Evolutionary conservation across 2,329 filamentous ascomycete genomes (phyloP).

Genomic region (Fusarium vanettenii): DNA sequence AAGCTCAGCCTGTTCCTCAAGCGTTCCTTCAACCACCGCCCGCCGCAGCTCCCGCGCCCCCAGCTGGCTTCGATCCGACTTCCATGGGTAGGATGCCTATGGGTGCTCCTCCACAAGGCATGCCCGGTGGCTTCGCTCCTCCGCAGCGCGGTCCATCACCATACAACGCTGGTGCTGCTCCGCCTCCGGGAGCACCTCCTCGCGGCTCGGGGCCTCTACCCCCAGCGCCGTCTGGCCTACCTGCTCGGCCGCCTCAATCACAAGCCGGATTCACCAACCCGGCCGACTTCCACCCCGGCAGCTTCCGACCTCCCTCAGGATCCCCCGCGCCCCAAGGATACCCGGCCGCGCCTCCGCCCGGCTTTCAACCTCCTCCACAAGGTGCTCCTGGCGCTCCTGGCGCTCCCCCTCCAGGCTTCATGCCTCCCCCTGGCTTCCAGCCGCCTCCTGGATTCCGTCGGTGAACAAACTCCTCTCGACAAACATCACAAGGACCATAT

Average conservation of each 20-base stretch:
- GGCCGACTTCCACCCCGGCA: constrained; percentile 60
- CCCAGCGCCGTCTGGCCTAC: constrained; percentile 62
- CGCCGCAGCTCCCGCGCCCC: constrained; percentile 40
- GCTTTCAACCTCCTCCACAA: constrained; percentile 53
- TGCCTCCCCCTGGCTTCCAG: constrained; percentile 58
- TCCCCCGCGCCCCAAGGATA: constrained; percentile 53
- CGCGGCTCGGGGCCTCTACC: constrained; percentile 55
- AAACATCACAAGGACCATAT: constrained; percentile 20
- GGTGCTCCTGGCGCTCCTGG: constrained; percentile 46
- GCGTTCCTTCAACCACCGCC: constrained; percentile 68
- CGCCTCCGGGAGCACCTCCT: constrained; percentile 42
- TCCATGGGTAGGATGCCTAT: constrained; percentile 46
- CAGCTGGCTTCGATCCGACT: constrained; percentile 51
- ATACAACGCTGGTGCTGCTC: constrained; percentile 45
- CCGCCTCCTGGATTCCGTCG: constrained; percentile 59
- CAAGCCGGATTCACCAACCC: constrained; percentile 59
- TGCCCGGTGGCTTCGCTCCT: constrained; percentile 53
- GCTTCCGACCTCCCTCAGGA: constrained; percentile 53
- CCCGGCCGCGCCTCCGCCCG: constrained; percentile 53
- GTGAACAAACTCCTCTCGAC: constrained; percentile 35
- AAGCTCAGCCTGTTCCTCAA: constrained; percentile 79
- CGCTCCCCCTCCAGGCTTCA: constrained; percentile 56
- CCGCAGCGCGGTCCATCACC: constrained; percentile 50
- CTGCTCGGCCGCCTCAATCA: constrained; percentile 61
- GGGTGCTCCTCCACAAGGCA: constrained; percentile 48